These are phyloP conservation scores for Arxiozyma slooffiae DNA, from an alignment of 1,139 yeast species.

Conservation along the genomic window DNA sequence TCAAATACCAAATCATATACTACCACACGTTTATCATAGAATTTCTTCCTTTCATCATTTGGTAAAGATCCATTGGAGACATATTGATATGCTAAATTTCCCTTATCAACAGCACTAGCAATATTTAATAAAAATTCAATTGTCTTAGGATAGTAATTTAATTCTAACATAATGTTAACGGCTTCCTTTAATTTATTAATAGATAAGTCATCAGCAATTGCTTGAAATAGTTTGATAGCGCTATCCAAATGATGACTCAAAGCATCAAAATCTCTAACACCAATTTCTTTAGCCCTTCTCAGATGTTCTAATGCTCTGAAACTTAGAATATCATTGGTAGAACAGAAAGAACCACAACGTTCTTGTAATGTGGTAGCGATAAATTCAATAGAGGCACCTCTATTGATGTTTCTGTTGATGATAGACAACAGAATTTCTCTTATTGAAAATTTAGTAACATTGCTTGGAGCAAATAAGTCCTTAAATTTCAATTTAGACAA, in stretches of 20 bases:
- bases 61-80: conserved; percentile 41
- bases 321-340: conserved; percentile 84
- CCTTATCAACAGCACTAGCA: conserved; percentile 58
- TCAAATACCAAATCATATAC: conserved; percentile 68
- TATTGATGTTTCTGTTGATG: conserved; percentile 75
- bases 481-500: conserved; percentile 59
- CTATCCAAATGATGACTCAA: conserved; percentile 60
- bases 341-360: conserved; percentile 90
- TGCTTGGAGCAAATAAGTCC: conserved; percentile 64
- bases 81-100: conserved; percentile 47
- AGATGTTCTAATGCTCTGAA: conserved; percentile 90
- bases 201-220: conserved; percentile 68
- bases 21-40: conserved; percentile 42
- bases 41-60: conserved; percentile 39
- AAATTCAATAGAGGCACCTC: conserved; percentile 89
- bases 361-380: conserved; percentile 84
- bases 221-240: conserved; percentile 68
- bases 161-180: conserved; percentile 62
- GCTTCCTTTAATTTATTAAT: conserved; percentile 77
- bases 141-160: conserved; percentile 77
- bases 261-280: conserved; percentile 58
- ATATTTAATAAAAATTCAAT: conserved; percentile 72
- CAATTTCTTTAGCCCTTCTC: conserved; percentile 74
- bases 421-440: conserved; percentile 83
- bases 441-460: conserved; percentile 54